phyloP scores from a whole-genome alignment of 371 early-diverging fungal genomes.

The Lichtheimia hyalospora region DNA sequence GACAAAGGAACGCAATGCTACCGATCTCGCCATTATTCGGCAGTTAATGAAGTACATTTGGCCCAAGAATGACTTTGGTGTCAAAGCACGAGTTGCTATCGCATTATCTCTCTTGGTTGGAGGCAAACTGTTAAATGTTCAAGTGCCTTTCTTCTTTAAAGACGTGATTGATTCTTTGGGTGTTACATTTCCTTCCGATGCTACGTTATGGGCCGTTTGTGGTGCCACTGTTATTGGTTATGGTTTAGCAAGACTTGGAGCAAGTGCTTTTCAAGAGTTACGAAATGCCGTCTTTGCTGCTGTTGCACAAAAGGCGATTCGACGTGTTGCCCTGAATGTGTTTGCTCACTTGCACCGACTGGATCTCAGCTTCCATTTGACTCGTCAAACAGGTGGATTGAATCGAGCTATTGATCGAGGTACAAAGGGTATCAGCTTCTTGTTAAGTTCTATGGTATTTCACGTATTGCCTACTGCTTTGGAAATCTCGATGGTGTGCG shows the following conservation, averaged over 20 bases:
- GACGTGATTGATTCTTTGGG: conserved; percentile 78
- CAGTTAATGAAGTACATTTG: conserved; percentile 85
- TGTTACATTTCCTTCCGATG: conserved; percentile 52
- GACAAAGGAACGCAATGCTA: conserved; percentile 31
- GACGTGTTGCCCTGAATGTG: conserved; percentile 82
- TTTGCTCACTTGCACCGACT: conserved; percentile 86
- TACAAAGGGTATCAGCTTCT: conserved; percentile 95
- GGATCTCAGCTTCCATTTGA: conserved; percentile 88
- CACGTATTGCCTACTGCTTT: conserved; percentile 91
- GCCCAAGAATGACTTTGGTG: conserved; percentile 81
- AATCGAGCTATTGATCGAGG: conserved; percentile 96
- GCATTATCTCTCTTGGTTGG: conserved; percentile 79
- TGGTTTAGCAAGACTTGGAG: conserved; percentile 87
- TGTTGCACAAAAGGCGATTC: conserved; percentile 94
- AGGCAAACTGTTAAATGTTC: conserved; percentile 88
- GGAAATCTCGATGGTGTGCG: conserved; percentile 94
- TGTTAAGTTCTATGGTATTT: conserved; percentile 90
- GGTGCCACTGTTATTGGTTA: conserved; percentile 92
- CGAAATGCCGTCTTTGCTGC: conserved; percentile 93
- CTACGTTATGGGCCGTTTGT: conserved; percentile 71
- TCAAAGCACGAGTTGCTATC: conserved; percentile 82
- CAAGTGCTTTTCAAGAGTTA: conserved; percentile 84
- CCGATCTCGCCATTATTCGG: conserved; percentile 74
- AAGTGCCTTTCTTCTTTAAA: conserved; percentile 95
- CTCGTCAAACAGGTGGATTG: conserved; percentile 93